Evolutionary conservation across 2,329 filamentous ascomycete genomes (phyloP).

Genomic region (Ophiosphaerella narmari): DNA sequence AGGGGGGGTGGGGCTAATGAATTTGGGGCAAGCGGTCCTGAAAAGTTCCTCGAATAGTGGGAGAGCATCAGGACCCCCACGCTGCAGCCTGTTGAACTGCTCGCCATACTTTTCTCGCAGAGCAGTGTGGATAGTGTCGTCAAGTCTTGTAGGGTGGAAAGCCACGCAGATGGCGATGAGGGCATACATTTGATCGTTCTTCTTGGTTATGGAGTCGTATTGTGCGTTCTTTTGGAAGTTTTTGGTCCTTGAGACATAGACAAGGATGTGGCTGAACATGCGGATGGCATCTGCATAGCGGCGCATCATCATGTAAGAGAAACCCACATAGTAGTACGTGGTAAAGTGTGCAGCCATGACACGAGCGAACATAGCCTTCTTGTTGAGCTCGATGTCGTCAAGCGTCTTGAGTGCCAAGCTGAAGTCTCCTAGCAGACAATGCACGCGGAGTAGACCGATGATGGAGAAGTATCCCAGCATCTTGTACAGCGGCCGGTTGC

Average conservation of each 20-base stretch:
- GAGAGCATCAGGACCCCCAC: constrained; percentile 90
- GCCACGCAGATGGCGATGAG: constrained; percentile 98
- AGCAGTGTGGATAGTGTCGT: constrained; percentile 98
- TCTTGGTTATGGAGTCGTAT: constrained; percentile 99
- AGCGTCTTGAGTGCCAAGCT: constrained; percentile 97
- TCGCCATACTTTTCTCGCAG: constrained; percentile 99
- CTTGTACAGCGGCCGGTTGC: constrained; percentile 89
- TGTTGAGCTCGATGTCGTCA: constrained; percentile 99
- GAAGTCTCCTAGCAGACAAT: constrained; percentile 96
- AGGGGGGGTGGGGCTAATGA: constrained; percentile 95
- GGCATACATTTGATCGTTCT: constrained; percentile 99
- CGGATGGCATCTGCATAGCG: constrained; percentile 98
- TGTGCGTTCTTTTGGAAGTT: constrained; percentile 99
- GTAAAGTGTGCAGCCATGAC: constrained; percentile 99
- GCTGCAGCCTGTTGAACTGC: constrained; percentile 95
- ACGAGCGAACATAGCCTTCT: constrained; percentile 99
- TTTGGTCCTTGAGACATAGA: constrained; percentile 98
- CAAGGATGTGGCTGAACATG: constrained; percentile 99
- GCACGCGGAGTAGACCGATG: constrained; percentile 92
- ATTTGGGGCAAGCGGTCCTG: constrained; percentile 96
- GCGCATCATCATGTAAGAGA: constrained; percentile 99
- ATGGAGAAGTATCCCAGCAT: constrained; percentile 99
- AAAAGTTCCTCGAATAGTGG: constrained; percentile 99
- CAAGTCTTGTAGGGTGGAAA: constrained; percentile 94
- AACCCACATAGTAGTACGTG: constrained; percentile 99